Base-by-base conservation (phyloP, 2,329 filamentous ascomycete genomes). In the Clonostachys rhizophaga region DNA sequence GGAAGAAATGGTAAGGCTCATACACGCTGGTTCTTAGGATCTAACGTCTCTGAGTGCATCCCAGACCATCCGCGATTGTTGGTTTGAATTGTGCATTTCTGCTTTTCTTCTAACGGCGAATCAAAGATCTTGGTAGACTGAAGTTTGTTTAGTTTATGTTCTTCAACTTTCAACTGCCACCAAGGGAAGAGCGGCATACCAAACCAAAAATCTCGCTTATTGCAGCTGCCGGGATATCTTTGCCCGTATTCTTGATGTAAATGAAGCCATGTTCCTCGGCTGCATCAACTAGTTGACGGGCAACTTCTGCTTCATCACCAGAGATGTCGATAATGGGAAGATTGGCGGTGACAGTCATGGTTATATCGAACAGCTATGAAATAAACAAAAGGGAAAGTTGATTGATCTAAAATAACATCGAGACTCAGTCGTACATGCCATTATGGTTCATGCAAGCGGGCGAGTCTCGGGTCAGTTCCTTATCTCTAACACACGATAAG, bases 61-160 rank as follows among this genome's bases (percentile, higher is more conserved):
- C 83, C 83, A 2, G 87, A 81, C 91, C 91, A 99, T 49, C 92
- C 94, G 40, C 84, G 81, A 61, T 97, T 97, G 71, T 94, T 76
- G 30, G 83, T 82, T 56, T 83, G 76, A 52, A 96, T 95, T 11
- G 79, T 79, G 60, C 85, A 95, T 58, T 73, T 70, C 50, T 83
- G 70, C 65, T 96, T 96, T 53, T 91, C 86, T 50, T 84, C 79
- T 0, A 74, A 47, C 0, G 90, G 83, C 12, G 84, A 80, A 30
- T 60, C 60, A 67, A 96, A 96, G 58, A 95, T 87, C 44, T 78
- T 75, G 55, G 75, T 79, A 20, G 86, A 89, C 87, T 45, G 12
- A 12, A 36, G 12, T 30, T 30, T 10, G 3, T 30, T 30, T 8
- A 30, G 24, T 10, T 20, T 34, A 11, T 12, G 16, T 30, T 10